A percentile compares a stretch with the other conserved stretches of the same genome.
Conservation (phyloP, 257 asterid species). For the Solanum bulbocastanum region DNA sequence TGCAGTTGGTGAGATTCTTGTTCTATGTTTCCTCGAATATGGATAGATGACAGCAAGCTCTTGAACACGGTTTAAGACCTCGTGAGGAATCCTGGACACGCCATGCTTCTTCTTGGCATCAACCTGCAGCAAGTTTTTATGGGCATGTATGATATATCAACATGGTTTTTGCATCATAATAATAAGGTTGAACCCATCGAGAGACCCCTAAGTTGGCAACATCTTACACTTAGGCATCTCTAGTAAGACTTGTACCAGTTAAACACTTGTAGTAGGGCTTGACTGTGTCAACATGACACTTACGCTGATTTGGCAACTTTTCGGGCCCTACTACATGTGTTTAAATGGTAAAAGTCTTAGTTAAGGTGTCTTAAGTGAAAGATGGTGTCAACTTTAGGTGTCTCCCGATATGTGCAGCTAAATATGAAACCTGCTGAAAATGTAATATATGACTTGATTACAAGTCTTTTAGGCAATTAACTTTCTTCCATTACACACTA, state of each 20-base stretch:
- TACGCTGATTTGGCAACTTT: background rate
- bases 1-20: background rate
- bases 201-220: background rate
- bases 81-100: background rate
- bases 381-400: background rate
- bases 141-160: background rate
- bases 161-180: background rate
- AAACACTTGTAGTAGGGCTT: background rate
- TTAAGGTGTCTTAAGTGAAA: background rate
- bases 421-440: background rate
- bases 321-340: background rate
- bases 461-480: background rate
- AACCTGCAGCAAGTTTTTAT: background rate
- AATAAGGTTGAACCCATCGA: background rate
- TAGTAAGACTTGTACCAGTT: background rate
- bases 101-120: background rate
- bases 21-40: background rate
- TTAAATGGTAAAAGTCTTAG: background rate
- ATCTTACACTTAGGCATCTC: background rate
- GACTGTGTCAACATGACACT: background rate
- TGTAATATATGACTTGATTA: background rate
- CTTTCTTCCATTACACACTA: background rate
- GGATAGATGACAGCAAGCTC: slow-evolving; percentile 4
- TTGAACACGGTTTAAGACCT: background rate
- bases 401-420: background rate